Conservation (phyloP, 192 early-diverging fungal species). For the Linderina pennispora region DNA sequence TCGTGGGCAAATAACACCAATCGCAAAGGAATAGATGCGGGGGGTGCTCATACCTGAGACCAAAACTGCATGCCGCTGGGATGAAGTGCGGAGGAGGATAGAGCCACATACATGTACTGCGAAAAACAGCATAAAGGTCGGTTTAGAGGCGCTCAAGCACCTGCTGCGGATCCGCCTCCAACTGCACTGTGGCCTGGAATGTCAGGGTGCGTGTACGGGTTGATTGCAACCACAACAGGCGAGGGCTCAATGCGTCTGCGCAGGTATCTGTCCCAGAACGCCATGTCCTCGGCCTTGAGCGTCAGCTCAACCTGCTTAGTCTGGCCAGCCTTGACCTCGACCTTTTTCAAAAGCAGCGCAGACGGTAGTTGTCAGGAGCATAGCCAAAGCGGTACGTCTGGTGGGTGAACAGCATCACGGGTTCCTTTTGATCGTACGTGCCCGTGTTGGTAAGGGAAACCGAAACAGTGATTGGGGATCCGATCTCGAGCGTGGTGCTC, state of each 20-base stretch:
- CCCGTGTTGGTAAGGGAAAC: conserved; percentile 47
- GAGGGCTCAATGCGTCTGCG: conserved; percentile 25
- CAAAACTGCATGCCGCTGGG: no score
- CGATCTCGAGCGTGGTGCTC: neutral
- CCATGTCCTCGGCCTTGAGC: conserved; percentile 33
- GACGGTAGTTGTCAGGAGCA: conserved; percentile 48
- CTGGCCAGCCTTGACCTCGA: conserved; percentile 37
- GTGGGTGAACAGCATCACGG: conserved; percentile 51
- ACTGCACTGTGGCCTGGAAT: conserved; percentile 11
- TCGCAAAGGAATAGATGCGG: no score
- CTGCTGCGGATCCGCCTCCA: conserved; percentile 6
- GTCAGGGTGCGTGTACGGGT: conserved; percentile 13
- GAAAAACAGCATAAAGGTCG: no score
- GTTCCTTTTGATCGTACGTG: conserved; percentile 44
- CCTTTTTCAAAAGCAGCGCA: conserved; percentile 53
- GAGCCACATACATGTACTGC: no score
- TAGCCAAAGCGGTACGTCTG: conserved; percentile 49
- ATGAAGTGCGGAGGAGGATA: no score
- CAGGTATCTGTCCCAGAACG: conserved; percentile 26
- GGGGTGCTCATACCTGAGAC: no score
- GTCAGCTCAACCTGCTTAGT: conserved; percentile 34
- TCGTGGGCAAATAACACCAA: no score
- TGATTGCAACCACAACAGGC: conserved; percentile 23
- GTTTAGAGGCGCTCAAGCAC: conserved; percentile 19
- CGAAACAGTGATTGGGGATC: conserved; percentile 16